Conservation (phyloP, 2,329 filamentous ascomycete genomes). For the Acarospora socialis region DNA sequence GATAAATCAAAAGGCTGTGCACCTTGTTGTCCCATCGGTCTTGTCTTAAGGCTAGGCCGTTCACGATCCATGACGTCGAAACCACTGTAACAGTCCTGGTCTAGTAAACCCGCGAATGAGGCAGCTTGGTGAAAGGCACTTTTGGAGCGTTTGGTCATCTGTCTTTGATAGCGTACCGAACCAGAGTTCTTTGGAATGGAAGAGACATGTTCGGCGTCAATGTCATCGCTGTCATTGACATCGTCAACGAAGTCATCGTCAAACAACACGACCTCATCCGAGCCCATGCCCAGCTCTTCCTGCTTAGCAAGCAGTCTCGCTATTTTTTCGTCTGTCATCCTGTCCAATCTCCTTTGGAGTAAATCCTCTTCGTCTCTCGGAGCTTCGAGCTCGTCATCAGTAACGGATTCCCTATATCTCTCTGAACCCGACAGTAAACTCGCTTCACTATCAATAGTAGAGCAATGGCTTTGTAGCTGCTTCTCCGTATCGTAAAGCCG, state of each 20-base stretch:
- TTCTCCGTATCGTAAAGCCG: constrained; percentile 6
- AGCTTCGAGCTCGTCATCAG: constrained; percentile 11
- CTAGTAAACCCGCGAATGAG: constrained; percentile 42
- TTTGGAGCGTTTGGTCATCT: constrained; percentile 15
- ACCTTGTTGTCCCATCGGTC: constrained; percentile 47
- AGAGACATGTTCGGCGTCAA: constrained; percentile 10
- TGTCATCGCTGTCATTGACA: constrained; percentile 16
- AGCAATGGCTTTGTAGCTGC: constrained; percentile 1
- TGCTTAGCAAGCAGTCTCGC: constrained; percentile 47
- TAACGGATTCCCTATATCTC: too few relatives aligned
- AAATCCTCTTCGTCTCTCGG: constrained; percentile 20
- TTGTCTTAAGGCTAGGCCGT: constrained; percentile 50
- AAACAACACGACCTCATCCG: constrained; percentile 44
- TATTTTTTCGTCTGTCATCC: constrained; percentile 46
- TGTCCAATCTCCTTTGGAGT: constrained; percentile 11
- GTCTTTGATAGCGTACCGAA: constrained; percentile 14
- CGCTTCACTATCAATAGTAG: too few relatives aligned
- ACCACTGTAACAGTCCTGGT: constrained; percentile 48
- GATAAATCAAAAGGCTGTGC: constrained; percentile 41
- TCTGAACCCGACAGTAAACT: too few relatives aligned
- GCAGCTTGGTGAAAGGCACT: constrained; percentile 39
- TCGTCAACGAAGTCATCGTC: too few relatives aligned
- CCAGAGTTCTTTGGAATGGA: too few relatives aligned
- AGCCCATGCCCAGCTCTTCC: constrained; percentile 47
- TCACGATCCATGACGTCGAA: constrained; percentile 81